A percentile compares a stretch with the other conserved stretches of the same genome.
Evolutionary conservation across 148 eudicot genomes (phyloP).

Genomic region (Vaccinium myrtillus): DNA sequence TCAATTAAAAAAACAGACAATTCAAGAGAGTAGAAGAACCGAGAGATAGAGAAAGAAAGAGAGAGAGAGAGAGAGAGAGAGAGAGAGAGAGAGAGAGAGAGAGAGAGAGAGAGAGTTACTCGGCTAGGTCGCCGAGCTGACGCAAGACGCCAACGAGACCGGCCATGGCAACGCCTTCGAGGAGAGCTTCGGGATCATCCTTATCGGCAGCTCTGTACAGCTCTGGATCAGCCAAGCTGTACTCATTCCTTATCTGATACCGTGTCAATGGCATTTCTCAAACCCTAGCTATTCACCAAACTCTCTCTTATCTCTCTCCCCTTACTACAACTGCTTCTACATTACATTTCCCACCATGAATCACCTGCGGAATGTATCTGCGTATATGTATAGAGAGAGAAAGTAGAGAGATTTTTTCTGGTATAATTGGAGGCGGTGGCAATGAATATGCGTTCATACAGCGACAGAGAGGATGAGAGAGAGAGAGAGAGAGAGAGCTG

Average conservation of each 20-base stretch:
- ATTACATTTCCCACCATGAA: constrained; percentile 11
- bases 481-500: constrained; percentile 8
- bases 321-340: neutral
- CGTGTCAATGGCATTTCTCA: constrained; percentile 71
- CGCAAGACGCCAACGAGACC: constrained; percentile 95
- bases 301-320: neutral
- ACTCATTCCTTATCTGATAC: constrained; percentile 75
- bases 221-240: constrained; percentile 87
- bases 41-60: constrained; percentile 5
- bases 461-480: neutral
- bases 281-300: constrained; percentile 8
- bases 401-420: neutral
- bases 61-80: neutral
- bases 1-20: neutral
- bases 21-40: neutral
- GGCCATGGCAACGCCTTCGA: constrained; percentile 98
- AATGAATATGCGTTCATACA: neutral
- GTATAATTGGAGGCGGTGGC: neutral
- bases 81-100: constrained; percentile 22
- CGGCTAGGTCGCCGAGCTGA: constrained; percentile 96
- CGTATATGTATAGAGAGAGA: neutral
- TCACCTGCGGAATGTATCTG: neutral
- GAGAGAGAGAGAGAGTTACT: constrained; percentile 42
- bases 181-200: constrained; percentile 95
- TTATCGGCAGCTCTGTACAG: constrained; percentile 76